A percentile compares a stretch with the other conserved stretches of the same genome.
Evolutionary conservation across 108 stramenopile species (phyloP).

Genomic region (Aurantiochytrium sp.): DNA sequence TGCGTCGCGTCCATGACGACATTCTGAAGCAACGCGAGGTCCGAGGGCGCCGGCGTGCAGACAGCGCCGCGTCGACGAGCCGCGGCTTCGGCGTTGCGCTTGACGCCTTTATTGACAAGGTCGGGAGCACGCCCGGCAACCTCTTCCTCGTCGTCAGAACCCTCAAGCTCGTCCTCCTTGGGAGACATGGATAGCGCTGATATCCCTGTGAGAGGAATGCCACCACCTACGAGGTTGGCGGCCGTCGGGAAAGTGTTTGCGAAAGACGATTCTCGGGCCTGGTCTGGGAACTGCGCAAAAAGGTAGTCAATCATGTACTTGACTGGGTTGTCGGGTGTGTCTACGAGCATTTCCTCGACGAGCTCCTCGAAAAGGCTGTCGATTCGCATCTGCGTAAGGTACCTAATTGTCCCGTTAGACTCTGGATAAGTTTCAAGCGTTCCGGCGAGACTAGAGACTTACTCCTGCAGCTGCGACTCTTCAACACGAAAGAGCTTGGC

Average conservation of each 20-base stretch:
- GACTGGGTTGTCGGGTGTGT: background rate
- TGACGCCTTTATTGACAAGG: too few species aligned
- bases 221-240: background rate
- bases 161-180: background rate
- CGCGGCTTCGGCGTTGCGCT: too few species aligned
- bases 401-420: background rate
- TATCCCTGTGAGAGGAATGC: background rate
- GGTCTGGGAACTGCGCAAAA: background rate
- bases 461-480: background rate
- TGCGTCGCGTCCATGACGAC: too few species aligned
- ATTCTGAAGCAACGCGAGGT: too few species aligned
- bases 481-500: background rate
- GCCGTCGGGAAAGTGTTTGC: conserved; percentile 19
- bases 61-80: background rate
- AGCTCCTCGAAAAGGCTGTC: conserved; percentile 23
- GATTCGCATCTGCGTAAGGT: background rate
- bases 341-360: background rate
- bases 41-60: background rate
- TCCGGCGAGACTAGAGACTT: background rate
- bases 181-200: background rate
- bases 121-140: background rate
- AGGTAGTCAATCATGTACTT: conserved; percentile 17
- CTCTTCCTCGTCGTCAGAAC: conserved; percentile 1
- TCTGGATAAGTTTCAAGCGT: too few species aligned
- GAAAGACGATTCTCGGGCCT: background rate